Base-by-base conservation (phyloP, 1,284 basidiomycete genomes). In the Kwoniella shivajii region DNA sequence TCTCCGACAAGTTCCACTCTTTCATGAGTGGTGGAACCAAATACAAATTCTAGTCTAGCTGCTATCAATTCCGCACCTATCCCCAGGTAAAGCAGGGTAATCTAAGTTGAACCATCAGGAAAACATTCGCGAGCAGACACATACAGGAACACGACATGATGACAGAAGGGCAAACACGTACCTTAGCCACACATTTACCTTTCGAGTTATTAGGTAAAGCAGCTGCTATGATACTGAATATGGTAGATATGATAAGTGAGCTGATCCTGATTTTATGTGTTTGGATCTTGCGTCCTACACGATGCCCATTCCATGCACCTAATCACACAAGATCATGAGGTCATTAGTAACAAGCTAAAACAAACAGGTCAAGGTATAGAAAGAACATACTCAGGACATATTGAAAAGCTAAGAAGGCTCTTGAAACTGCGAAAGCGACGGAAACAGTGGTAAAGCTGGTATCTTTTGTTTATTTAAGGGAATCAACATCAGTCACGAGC, bases 31-130 rank as follows among this genome's bases (percentile, higher is more conserved):
- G n/a, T n/a, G n/a, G n/a, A n/a, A 18, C 29, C 13, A 13, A 14
- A 13, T 13, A 29, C 39, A 6, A 41, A 29, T 4, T 26, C n/a
- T 16, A 39, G 4, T 41, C 50, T 42, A 9, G 55, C 22, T 11
- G 24, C 46, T 9, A 55, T 18, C 9, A 68, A 22, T 45, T 73
- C 67, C 5, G 62, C 22, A 1, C 37, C 34, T 18, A 71, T 60
- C 1, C 58, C 52, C 6, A 57, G 37, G 54, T 70, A 73, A n/a
- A 71, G 56, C 29, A 71, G 33, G 6, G 48, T 54, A 33, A 72
- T 55, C 64, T 68, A 22, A n/a, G 13, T 11, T 9, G 16, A 24
- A 14, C 2, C 18, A 39, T 13, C 18, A 16, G 36, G 20, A 14
- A 2, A 26, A 44, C n/a, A n/a, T n/a, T n/a, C n/a, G n/a, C n/a